Base-by-base conservation (phyloP, 176 grass and related monocot genomes). In the Elaeis guineensis region DNA sequence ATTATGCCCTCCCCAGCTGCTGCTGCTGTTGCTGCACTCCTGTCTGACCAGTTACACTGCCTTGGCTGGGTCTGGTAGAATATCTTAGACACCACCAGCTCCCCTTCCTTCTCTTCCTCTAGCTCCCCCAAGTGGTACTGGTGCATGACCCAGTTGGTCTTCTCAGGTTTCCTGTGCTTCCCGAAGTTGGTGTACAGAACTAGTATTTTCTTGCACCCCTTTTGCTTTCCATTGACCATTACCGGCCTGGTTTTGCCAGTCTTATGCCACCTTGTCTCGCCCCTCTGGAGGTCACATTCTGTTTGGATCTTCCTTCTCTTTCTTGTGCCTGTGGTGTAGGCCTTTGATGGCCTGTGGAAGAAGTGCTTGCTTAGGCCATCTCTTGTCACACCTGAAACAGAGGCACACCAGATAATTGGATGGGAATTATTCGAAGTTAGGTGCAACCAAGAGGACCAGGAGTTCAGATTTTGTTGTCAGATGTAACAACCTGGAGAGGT, bases 121-220 rank as follows among this genome's bases (percentile, higher is more conserved):
- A 66, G 53, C 29, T 78, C 80, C 9, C 87, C 87, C 0, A 97
- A 75, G 71, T 97, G 92, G 75, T 97, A 97, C 74, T 97, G 92
- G 75, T 97, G 92, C 92, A 97, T 97, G 74, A 97, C 83, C 92
- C 92, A 97, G 74, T 91, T 97, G 17, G 92, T 97, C 65, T 97
- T 97, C 52, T 79, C 77, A 5, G 92, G 84, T 76, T 83, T 85
- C 17, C 74, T 74, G 66, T 82, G 64, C 84, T 91, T 91, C 29
- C 87, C 87, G 50, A 91, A 97, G 75, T 97, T 85, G 12, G 87
- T 91, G 81, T 97, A 97, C 60, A 97, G 77, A 44, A 97, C 92
- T 17, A 97, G 81, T 30, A 97, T 97, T 72, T 91, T 91, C 70
- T 97, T 97, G 75, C 92, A 97, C 5, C 92, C 92, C 12, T 83